These are phyloP conservation scores for Ceratocystis ficicola DNA, from an alignment of 2,329 filamentous ascomycete species.

Conservation along the genomic window DNA sequence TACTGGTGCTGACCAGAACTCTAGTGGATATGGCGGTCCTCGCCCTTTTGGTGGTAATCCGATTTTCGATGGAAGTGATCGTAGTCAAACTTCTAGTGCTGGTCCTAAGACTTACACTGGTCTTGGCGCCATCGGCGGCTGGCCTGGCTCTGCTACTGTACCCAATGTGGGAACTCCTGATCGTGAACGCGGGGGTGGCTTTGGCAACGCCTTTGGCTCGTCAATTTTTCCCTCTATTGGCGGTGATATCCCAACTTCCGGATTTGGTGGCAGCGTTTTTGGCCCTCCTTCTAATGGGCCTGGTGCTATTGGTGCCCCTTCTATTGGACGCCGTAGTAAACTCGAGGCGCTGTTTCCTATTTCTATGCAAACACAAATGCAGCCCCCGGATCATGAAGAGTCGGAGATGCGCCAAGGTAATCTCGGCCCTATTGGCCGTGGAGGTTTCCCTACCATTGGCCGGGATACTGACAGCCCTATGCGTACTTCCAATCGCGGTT, in stretches of 20 bases:
- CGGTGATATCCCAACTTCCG: conserved; percentile 62
- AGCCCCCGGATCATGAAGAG: conserved; percentile 56
- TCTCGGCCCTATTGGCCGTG: conserved; percentile 55
- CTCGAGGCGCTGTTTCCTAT: conserved; percentile 77
- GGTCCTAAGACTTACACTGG: conserved; percentile 62
- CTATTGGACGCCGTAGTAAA: conserved; percentile 65
- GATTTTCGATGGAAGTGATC: conserved; percentile 60
- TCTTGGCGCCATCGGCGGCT: conserved; percentile 50
- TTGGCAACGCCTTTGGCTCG: conserved; percentile 55
- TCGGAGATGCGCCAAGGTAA: conserved; percentile 52
- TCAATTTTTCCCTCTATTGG: conserved; percentile 62
- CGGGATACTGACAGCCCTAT: conserved; percentile 51
- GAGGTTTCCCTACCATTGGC: conserved; percentile 41
- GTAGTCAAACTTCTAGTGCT: conserved; percentile 84
- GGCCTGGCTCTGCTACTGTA: conserved; percentile 44
- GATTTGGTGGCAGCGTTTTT: conserved; percentile 60
- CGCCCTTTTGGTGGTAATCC: conserved; percentile 40
- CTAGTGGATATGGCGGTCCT: conserved; percentile 42
- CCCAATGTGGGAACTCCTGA: conserved; percentile 56
- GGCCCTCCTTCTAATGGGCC: conserved; percentile 41
- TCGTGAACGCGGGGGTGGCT: conserved; percentile 43
- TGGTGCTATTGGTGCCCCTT: conserved; percentile 46
- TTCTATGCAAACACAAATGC: conserved; percentile 86
- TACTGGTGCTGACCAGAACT: conserved; percentile 29
- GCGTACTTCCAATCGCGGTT: conserved; percentile 41